Base-by-base conservation (phyloP, 257 asterid genomes). In the Solanum gracilifrons region DNA sequence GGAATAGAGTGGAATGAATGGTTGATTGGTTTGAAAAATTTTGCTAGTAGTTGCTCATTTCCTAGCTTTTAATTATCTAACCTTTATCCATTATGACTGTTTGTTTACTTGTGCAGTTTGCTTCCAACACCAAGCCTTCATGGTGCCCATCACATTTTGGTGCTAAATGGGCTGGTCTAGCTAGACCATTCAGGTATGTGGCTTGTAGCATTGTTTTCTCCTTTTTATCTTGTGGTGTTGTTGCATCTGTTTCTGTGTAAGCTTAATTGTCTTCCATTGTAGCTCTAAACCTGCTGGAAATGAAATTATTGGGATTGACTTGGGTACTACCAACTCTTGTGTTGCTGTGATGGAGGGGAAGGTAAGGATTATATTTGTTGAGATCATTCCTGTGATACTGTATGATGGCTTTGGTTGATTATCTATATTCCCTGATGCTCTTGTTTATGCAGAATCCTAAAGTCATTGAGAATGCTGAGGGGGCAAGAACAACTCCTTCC, bases 291-390 rank as follows among this genome's bases (percentile, higher is more conserved):
- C 97, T 4, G 93, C 94, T 89, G 97, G 96, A 82, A 93, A 88
- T 90, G 98, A 95, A 62, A 95, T 95, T 20, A 95, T 95, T 73
- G 97, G 98, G 43, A 94, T 95, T 37, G 98, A 95, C 83, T 90
- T 95, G 93, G 98, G 97, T 55, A 94, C 98, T 39, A 94, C 98
- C 60, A 95, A 95, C 88, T 95, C 98, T 10, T 95, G 98, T 87
- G 97, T 95, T 13, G 25, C 98, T 4, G 93, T 95, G 68, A 94
- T 94, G 98, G 98, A 95, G 91, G 98, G 98, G 86, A 95, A 94
- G 97, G 98, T 94, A 43, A 51, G 29, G 13, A 23, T 85, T 33
- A 76, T 7, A 36, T 58, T 84, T 21, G 55, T 31, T 15, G 35
- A 23, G n/a, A 3, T 46, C 75, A 15, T 87, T 13, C 18, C 46